Evolutionary conservation across 305 asterid species (phyloP).

Genomic region (Plantago lanceolata): DNA sequence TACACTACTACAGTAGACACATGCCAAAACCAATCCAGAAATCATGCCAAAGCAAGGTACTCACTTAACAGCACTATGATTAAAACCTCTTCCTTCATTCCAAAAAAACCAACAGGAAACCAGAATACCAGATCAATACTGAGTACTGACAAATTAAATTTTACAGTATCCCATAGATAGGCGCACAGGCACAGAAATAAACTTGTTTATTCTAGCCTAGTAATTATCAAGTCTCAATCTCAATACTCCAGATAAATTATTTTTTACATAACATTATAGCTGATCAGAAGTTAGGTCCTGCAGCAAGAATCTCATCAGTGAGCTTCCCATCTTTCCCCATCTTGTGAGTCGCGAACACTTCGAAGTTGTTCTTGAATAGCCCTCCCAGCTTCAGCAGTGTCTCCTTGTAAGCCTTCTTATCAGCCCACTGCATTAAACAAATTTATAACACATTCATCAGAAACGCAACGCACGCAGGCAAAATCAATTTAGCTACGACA

Average conservation of each 20-base stretch:
- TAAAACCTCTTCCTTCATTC: neutral
- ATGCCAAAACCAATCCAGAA: too few species aligned
- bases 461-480: neutral
- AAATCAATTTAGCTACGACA: too few species aligned
- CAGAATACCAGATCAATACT: too few species aligned
- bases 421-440: constrained; percentile 49
- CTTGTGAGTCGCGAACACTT: constrained; percentile 52
- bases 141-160: neutral
- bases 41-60: neutral
- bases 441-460: neutral
- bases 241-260: constrained; percentile 18
- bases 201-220: neutral
- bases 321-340: constrained; percentile 53
- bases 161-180: neutral
- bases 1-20: too few species aligned
- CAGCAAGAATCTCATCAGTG: constrained; percentile 55
- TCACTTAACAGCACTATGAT: neutral
- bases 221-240: neutral
- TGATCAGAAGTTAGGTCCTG: constrained; percentile 47
- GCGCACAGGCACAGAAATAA: neutral
- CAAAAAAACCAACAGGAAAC: neutral
- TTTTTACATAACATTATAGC: constrained; percentile 1
- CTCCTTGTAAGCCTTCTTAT: constrained; percentile 51
- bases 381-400: constrained; percentile 52
- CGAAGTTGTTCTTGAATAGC: constrained; percentile 55